Base-by-base conservation (phyloP, 805 yeast species). In the Spathaspora passalidarum region DNA sequence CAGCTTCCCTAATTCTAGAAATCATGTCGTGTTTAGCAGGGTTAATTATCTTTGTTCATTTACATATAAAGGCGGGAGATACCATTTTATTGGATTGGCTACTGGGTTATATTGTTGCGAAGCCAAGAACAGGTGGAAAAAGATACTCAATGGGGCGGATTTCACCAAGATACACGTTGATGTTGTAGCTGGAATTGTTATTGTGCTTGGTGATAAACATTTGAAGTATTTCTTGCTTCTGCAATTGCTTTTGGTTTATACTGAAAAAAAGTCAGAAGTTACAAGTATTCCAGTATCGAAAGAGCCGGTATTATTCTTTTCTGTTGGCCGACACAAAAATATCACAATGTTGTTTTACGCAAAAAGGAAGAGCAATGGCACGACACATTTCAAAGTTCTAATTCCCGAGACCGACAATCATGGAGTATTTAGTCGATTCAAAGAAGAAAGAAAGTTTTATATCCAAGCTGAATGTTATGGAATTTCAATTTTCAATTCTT, bases 241-340 rank as follows among this genome's bases (percentile, higher is more conserved):
- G 35, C 80, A 81, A 52, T 56, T 91, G 13, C 59, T 85, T 41
- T 68, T 78, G 18, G 82, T 87, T 13, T 83, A 80, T 56, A 74
- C 75, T 46, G 78, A 73, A 35, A 62, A 55, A 9, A 59, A 63
- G 18, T 64, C 66, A 20, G 57, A 60, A 3, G 52, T 76, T 17
- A 68, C 77, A n/a, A 78, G 84, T 13, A 73, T 78, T 23, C 61
- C 72, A 21, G 54, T 80, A 10, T 68, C 81, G 11, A 70, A 75
- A 51, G 80, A 81, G 41, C 66, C 61, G 64, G 80, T 59, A 0
- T 63, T 77, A 1, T 82, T 77, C 51, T 90, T 87, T 64, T 78
- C 76, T 40, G 68, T 86, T 49, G 96, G 94, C 0, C 77, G 73
- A 23, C 88, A 90, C 58, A 75, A 81, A 47, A 81, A 80, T 61